Evolutionary conservation across 1,284 basidiomycete genomes (phyloP), one percentile per base, ranked within the genome.

Genomic region (Athelia sp.): DNA sequence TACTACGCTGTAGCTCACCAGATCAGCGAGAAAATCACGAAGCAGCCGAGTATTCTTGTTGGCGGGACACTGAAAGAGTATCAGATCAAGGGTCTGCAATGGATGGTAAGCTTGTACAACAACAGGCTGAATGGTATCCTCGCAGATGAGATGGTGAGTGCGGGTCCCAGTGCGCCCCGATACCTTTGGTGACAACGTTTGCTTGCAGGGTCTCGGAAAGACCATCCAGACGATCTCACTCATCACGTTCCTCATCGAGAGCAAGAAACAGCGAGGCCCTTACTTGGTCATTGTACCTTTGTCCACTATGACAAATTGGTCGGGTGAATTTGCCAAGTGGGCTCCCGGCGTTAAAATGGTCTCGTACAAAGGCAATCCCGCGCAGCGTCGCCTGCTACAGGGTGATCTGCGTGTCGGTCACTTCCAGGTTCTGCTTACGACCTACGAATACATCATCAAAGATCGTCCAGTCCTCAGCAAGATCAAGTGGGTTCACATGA

Each of bases 401-500:
- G 71, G 73, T 45, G 87, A 93, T 40, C 70, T 93, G 52, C 82
- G 90, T 29, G 73, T 80, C 51, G 82, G 85, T 48, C 83, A 91
- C 58, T 98, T 98, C 79, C 94, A 99, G 64, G 97, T 99, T 19
- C 73, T 98, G 52, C 70, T 99, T 50, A 99, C 97, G 14, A 99
- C 97, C 0, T 99, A 98, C 69, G 97, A 99, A 68, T 99, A 98
- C 65, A 96, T 99, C 68, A 97, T 98, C 78, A 98, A 98, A 74
- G 97, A 99, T 69, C 84, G 93, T 15, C 90, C 90, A 1, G 71
- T 92, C 54, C 76, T 99, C 45, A 84, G 85, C 63, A 93, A 95
- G 71, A 84, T 96, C 64, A 95, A 94, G 67, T 99, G 97, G 97
- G 73, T 98, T 18, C 95, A 97, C 67, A 97, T 98, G 88, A 98